phyloP scores from a whole-genome alignment of 768 basidiomycete species.

The Amanita thiersii region DNA sequence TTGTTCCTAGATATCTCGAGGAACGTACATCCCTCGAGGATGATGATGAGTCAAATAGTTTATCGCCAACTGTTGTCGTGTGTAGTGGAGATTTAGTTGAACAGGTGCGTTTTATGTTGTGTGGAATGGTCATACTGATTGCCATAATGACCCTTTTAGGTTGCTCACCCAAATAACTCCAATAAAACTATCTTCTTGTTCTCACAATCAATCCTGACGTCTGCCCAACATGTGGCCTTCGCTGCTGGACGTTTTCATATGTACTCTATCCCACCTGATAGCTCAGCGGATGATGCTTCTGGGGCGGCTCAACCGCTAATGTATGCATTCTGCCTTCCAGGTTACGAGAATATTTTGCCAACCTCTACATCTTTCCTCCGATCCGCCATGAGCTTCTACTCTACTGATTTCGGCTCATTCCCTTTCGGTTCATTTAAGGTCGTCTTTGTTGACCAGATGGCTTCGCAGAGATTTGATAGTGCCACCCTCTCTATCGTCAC shows the following conservation, averaged over 20 bases:
- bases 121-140: slow-evolving; percentile 4
- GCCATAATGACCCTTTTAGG: slow-evolving; percentile 31
- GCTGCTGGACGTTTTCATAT: slow-evolving; percentile 93
- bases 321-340: slow-evolving; percentile 90
- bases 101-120: slow-evolving; percentile 47
- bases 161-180: slow-evolving; percentile 89
- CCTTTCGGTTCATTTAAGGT: slow-evolving; percentile 93
- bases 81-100: slow-evolving; percentile 95
- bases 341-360: slow-evolving; percentile 65
- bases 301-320: slow-evolving; percentile 66
- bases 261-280: slow-evolving; percentile 57
- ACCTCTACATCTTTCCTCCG: slow-evolving; percentile 73
- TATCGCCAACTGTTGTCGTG: slow-evolving; percentile 76
- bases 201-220: slow-evolving; percentile 77
- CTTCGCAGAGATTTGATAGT: slow-evolving; percentile 73
- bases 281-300: slow-evolving; percentile 50
- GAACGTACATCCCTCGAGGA: slow-evolving; percentile 39
- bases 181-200: slow-evolving; percentile 94
- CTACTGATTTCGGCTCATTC: slow-evolving; percentile 89
- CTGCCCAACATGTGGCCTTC: slow-evolving; percentile 94
- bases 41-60: slow-evolving; percentile 47
- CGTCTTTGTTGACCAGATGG: slow-evolving; percentile 88
- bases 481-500: slow-evolving; percentile 77
- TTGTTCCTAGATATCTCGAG: slow-evolving; percentile 80
- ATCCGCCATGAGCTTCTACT: slow-evolving; percentile 87